Evolutionary conservation across 495 filamentous ascomycete species (phyloP).

Genomic region (Tuber brumale): DNA sequence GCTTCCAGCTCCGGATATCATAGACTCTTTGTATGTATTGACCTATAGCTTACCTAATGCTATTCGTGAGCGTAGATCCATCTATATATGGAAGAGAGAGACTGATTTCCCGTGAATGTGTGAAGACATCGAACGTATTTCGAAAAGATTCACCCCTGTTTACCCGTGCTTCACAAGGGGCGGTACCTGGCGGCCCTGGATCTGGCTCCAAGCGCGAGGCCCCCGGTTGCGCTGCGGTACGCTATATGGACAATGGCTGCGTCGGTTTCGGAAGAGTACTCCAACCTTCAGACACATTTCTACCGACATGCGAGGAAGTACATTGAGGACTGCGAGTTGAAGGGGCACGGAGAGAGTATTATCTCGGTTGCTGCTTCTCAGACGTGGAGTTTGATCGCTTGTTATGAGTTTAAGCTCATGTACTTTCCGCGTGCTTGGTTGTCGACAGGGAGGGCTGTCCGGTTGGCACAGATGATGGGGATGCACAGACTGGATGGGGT

Average conservation of each 20-base stretch:
- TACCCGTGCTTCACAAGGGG: constrained; percentile 82
- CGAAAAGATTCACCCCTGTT: constrained; percentile 74
- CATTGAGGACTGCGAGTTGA: constrained; percentile 81
- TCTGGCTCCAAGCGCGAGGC: constrained; percentile 74
- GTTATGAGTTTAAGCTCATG: constrained; percentile 96
- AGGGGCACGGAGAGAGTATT: constrained; percentile 80
- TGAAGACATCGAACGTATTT: constrained; percentile 78
- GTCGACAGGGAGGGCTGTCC: constrained; percentile 69
- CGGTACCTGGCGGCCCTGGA: constrained; percentile 79
- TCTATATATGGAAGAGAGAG: not conserved
- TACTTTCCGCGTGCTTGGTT: constrained; percentile 96
- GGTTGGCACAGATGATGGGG: constrained; percentile 85
- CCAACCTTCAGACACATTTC: constrained; percentile 68
- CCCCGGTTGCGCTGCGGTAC: constrained; percentile 83
- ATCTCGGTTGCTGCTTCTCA: constrained; percentile 77
- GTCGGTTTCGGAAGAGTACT: constrained; percentile 72
- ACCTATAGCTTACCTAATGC: not conserved
- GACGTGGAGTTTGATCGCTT: constrained; percentile 68
- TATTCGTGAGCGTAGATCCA: not conserved
- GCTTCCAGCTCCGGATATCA: constrained; percentile 75
- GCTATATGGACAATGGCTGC: constrained; percentile 89
- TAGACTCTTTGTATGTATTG: constrained; percentile 73
- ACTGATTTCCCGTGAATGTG: constrained; percentile 9
- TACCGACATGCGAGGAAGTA: constrained; percentile 87
- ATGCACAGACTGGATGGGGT: constrained; percentile 79